Conservation (phyloP, 805 yeast species). For the Barnettozyma salicaria region DNA sequence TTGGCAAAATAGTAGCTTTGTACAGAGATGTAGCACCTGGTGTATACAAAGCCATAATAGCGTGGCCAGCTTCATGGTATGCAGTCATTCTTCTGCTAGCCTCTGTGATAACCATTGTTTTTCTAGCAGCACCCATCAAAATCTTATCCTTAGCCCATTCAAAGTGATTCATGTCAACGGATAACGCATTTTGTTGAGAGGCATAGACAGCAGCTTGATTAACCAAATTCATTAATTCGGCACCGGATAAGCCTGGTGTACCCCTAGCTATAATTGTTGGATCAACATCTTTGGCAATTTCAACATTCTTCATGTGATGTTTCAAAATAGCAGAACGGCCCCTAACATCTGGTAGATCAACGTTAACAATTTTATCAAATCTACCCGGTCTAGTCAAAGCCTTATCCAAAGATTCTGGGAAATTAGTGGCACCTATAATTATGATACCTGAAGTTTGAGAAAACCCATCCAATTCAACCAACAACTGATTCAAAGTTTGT, state of each 20-base stretch:
- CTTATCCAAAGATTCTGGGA: slow-evolving; percentile 94
- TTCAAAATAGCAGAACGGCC: slow-evolving; percentile 90
- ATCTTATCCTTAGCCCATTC: slow-evolving; percentile 99
- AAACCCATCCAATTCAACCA: slow-evolving; percentile 94
- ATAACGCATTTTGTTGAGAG: slow-evolving; percentile 82
- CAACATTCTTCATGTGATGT: slow-evolving; percentile 89
- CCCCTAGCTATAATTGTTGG: slow-evolving; percentile 90
- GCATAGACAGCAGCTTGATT: slow-evolving; percentile 98
- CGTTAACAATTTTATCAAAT: slow-evolving; percentile 92
- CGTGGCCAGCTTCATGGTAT: slow-evolving; percentile 99
- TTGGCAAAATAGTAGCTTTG: slow-evolving; percentile 93
- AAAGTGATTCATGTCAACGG: slow-evolving; percentile 85
- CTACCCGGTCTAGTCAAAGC: slow-evolving; percentile 98
- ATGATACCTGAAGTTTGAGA: slow-evolving; percentile 90
- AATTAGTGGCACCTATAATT: slow-evolving; percentile 96
- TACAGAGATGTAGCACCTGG: slow-evolving; percentile 92
- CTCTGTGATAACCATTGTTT: slow-evolving; percentile 96
- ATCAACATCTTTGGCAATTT: slow-evolving; percentile 78
- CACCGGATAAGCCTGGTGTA: slow-evolving; percentile 98
- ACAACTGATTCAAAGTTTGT: slow-evolving; percentile 91
- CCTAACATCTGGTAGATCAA: slow-evolving; percentile 95
- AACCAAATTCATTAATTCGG: slow-evolving; percentile 90
- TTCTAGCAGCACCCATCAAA: slow-evolving; percentile 95
- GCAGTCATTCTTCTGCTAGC: slow-evolving; percentile 93
- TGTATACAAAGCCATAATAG: slow-evolving; percentile 93